Evolutionary conservation across 1,139 yeast species (phyloP), one percentile per base, ranked within the genome.

Genomic region (Blastobotrys elegans): DNA sequence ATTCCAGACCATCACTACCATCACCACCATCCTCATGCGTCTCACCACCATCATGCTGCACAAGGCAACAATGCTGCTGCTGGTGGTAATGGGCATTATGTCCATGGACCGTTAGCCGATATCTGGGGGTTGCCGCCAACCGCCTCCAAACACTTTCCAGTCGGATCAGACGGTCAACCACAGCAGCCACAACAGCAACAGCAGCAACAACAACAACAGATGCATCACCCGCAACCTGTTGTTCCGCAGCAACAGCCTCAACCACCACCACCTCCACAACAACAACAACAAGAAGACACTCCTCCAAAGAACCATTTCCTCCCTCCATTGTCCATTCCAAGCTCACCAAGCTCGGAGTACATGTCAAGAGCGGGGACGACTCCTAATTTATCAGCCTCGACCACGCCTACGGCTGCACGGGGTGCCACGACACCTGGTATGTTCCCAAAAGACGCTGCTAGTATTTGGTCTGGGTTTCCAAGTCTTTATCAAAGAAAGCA

Each of bases 91-190:
- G 22, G 13, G 11, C 11, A 17, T 17, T 17, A 33, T 33, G 13
- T 7, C 35, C 56, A 53, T 44, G 53, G 52, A n/a, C 57, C 58
- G n/a, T 43, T 57, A 38, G 56, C 57, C 17, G 61, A 59, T 37
- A 53, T 63, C 17, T 62, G 66, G 67, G 60, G 60, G 30, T 53
- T 59, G 24, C 57, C 62, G 27, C 24, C 41, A 6, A 13, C 33
- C 13, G 26, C 42, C 3, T 49, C 51, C 27, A 49, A 49, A 45
- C 51, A 49, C 24, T 49, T 49, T 29, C 51, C 51, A 30, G 36
- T 43, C 35, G 35, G 39, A 29, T 37, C 40, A 24, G 27, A 24
- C 27, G 27, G 5, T 24, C 17, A 41, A 8, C 36, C 26, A 11
- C 43, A 21, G 2, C 40, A 4, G 8, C 40, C 10, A 21, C 40